Evolutionary conservation across 1,284 basidiomycete species (phyloP).

Genomic region (Puccinia polysora): DNA sequence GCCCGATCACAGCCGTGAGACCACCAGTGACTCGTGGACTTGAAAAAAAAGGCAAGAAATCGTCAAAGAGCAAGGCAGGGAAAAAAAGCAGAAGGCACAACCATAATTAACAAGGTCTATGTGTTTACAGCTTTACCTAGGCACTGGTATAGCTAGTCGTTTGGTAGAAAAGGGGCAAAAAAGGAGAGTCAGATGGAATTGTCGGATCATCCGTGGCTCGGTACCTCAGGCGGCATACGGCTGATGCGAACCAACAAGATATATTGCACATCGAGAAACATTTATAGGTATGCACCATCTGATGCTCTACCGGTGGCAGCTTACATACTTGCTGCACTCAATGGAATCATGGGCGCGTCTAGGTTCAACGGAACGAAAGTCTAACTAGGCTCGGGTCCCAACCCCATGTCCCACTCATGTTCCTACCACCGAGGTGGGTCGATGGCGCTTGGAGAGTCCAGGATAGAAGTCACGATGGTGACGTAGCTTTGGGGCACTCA

Average conservation of each 20-base stretch:
- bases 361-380: constrained; percentile 14
- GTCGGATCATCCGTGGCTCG: constrained; percentile 8
- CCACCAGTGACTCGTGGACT: neutral
- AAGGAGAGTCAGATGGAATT: constrained; percentile 19
- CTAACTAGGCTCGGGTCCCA: neutral
- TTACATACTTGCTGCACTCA: neutral
- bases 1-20: constrained; percentile 1
- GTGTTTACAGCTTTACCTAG: constrained; percentile 1
- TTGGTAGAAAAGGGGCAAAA: constrained; percentile 19
- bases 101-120: too few relatives aligned
- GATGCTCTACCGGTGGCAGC: neutral
- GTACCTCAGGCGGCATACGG: neutral
- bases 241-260: neutral
- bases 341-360: constrained; percentile 4
- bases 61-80: neutral
- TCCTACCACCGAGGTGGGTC: neutral
- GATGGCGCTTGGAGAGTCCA: constrained; percentile 1
- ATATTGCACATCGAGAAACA: too few relatives aligned
- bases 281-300: neutral
- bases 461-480: constrained; percentile 17
- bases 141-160: constrained; percentile 10
- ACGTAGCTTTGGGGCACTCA: constrained; percentile 8
- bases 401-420: neutral
- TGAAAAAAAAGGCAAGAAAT: neutral
- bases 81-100: neutral